A percentile compares a stretch with the other conserved stretches of the same genome.
Conservation (phyloP, 495 filamentous ascomycete genomes). For the Xylaria venustula region DNA sequence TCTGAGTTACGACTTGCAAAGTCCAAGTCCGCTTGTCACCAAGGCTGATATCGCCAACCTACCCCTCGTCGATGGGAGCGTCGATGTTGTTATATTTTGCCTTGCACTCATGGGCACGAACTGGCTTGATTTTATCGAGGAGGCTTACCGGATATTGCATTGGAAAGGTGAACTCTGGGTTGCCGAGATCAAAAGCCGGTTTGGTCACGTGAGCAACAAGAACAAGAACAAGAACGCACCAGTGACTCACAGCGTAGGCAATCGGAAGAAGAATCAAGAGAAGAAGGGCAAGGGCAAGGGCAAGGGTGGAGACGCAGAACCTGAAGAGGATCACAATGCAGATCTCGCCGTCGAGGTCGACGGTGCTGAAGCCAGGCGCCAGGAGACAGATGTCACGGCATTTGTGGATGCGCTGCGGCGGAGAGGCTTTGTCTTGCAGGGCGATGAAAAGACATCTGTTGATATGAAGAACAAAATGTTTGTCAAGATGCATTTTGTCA, state of each 20-base stretch:
- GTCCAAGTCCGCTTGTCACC: conserved; percentile 68
- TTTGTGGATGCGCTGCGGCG: conserved; percentile 80
- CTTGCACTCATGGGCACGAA: conserved; percentile 98
- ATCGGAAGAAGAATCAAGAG: conserved; percentile 45
- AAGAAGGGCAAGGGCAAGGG: conserved; percentile 56
- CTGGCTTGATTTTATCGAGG: conserved; percentile 92
- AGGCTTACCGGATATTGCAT: conserved; percentile 84
- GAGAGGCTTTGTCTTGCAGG: conserved; percentile 75
- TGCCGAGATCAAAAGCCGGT: conserved; percentile 91
- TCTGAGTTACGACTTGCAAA: conserved; percentile 54
- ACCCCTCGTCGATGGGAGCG: conserved; percentile 65
- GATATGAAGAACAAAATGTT: conserved; percentile 97
- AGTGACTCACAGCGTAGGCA: conserved; percentile 63
- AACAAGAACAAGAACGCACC: conserved; percentile 46
- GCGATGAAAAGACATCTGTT: conserved; percentile 52
- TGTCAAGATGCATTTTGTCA: conserved; percentile 91
- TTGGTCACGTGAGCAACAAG: conserved; percentile 56
- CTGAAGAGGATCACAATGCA: conserved; percentile 44
- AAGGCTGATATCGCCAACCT: conserved; percentile 84
- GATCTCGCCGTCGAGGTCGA: conserved; percentile 54
- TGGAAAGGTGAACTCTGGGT: conserved; percentile 96
- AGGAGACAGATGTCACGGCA: conserved; percentile 81
- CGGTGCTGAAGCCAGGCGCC: conserved; percentile 45
- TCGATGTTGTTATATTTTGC: conserved; percentile 90
- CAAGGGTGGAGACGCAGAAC: conserved; percentile 44